A percentile compares a stretch with the other conserved stretches of the same genome.
Conservation (phyloP, 129 eudicot genomes). For the Silybum marianum region DNA sequence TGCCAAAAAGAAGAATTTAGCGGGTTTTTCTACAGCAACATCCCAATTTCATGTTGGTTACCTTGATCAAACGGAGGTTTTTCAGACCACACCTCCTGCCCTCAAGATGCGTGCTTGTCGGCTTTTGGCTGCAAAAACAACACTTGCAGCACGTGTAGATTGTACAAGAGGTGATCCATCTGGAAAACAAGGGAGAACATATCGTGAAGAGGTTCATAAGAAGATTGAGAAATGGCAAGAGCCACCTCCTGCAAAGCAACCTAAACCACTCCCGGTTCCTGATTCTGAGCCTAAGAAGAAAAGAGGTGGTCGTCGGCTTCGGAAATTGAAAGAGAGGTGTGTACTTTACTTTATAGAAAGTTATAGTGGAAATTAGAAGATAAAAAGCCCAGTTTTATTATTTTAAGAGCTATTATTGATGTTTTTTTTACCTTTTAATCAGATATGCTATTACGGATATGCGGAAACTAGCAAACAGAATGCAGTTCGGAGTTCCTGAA, state of each 20-base stretch:
- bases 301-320: constrained; percentile 86
- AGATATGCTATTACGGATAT: constrained; percentile 90
- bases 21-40: constrained; percentile 91
- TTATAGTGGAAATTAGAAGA: not conserved
- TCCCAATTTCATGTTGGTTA: constrained; percentile 88
- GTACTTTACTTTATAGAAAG: not conserved
- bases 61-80: constrained; percentile 87
- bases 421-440: not conserved
- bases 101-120: constrained; percentile 87
- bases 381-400: not conserved
- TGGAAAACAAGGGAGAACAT: constrained; percentile 77
- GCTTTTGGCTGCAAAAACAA: constrained; percentile 82
- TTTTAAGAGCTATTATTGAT: not conserved
- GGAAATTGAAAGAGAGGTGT: constrained; percentile 96
- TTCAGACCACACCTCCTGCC: constrained; percentile 89
- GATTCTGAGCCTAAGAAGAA: constrained; percentile 97
- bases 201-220: constrained; percentile 78
- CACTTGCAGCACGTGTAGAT: constrained; percentile 96
- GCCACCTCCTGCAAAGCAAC: constrained; percentile 98
- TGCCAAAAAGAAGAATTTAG: constrained; percentile 75
- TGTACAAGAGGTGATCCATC: constrained; percentile 84
- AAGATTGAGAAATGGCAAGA: constrained; percentile 99
- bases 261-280: constrained; percentile 98
- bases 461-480: constrained; percentile 94
- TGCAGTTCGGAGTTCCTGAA: constrained; percentile 96